A percentile compares a stretch with the other conserved stretches of the same genome.
These are phyloP conservation scores for Ustilago loliicola DNA, from an alignment of 1,284 basidiomycete genomes.

Conservation along the genomic window DNA sequence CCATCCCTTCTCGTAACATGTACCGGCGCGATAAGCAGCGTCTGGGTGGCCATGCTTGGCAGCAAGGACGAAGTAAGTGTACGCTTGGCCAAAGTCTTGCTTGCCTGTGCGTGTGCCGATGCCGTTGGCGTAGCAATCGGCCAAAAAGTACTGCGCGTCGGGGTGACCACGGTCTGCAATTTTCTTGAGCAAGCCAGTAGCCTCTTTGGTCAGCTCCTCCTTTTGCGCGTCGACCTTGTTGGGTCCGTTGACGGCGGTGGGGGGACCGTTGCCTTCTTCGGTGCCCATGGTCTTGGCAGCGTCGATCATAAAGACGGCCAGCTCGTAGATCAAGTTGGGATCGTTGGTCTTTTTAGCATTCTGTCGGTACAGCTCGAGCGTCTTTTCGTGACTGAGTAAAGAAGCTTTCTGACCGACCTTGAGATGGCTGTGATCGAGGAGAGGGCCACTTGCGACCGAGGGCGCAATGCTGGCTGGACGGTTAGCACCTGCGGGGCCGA, in stretches of 20 bases:
- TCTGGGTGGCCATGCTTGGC: constrained; percentile 99
- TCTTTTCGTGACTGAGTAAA: constrained; percentile 92
- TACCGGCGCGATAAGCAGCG: constrained; percentile 93
- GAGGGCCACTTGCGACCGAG: constrained; percentile 53
- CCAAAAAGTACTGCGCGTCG: constrained; percentile 95
- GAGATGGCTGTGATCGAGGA: constrained; percentile 93
- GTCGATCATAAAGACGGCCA: constrained; percentile 98
- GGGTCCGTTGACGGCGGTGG: constrained; percentile 33
- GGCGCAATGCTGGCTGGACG: constrained; percentile 64
- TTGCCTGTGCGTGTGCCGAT: constrained; percentile 85
- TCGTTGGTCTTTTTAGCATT: constrained; percentile 99
- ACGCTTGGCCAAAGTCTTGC: constrained; percentile 97
- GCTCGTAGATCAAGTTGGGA: constrained; percentile 96
- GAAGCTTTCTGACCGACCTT: constrained; percentile 91
- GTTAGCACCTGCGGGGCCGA: constrained; percentile 50
- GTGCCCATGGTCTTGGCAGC: constrained; percentile 73
- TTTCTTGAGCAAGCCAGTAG: constrained; percentile 84
- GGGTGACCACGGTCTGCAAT: constrained; percentile 94
- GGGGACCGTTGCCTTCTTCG: constrained; percentile 31
- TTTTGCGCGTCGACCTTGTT: constrained; percentile 46
- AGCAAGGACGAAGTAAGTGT: constrained; percentile 93
- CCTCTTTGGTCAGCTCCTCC: constrained; percentile 87
- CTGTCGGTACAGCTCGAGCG: constrained; percentile 93
- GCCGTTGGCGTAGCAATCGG: constrained; percentile 97
- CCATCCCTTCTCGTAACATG: constrained; percentile 99